Evolutionary conservation across 73 alveolate genomes (phyloP), one percentile per base, ranked within the genome.

Genomic region (Paraurostyla sp.): DNA sequence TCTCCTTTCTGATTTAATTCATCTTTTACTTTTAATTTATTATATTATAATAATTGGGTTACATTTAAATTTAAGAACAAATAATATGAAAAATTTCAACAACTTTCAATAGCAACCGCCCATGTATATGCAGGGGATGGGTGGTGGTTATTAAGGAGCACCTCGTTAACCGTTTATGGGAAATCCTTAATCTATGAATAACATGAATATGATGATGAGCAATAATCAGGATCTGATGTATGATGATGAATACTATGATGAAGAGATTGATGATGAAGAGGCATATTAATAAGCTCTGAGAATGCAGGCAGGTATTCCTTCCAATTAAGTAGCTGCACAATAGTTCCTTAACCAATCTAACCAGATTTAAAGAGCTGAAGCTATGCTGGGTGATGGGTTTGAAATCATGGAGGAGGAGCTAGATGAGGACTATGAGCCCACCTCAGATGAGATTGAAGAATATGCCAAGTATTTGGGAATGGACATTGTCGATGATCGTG

Each of bases 381-480:
- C 2, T 2, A 20, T 57, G 35, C 45, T 49, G 43, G 92, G 92
- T 13, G 84, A 40, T 6, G 92, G 88, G 22, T 88, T 41, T 50
- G 92, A 91, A 43, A 54, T 90, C 51, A 59, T 93, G 76, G 95
- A 93, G 49, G 99, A 95, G 57, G 97, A 95, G 83, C 90, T 95
- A 22, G 99, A 94, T 69, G 97, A 93, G 41, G 91, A 88, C 84
- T 95, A 95, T 49, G 98, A 93, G 58, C 99, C 99, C 0, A 78
- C 94, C 6, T 58, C 54, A 3, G 95, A 92, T 51, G 99, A 96
- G 83, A 87, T 94, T 20, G 83, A 84, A 73, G 99, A 96, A 58
- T 96, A 96, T 80, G 98, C 97, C n/a, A 63, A 82, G 43, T 93
- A 82, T 69, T 89, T 96, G 43, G 99, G 99, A 7, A 92, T 96